These are phyloP conservation scores for Byssothecium circinans DNA, from an alignment of 2,329 filamentous ascomycete species.

Conservation along the genomic window DNA sequence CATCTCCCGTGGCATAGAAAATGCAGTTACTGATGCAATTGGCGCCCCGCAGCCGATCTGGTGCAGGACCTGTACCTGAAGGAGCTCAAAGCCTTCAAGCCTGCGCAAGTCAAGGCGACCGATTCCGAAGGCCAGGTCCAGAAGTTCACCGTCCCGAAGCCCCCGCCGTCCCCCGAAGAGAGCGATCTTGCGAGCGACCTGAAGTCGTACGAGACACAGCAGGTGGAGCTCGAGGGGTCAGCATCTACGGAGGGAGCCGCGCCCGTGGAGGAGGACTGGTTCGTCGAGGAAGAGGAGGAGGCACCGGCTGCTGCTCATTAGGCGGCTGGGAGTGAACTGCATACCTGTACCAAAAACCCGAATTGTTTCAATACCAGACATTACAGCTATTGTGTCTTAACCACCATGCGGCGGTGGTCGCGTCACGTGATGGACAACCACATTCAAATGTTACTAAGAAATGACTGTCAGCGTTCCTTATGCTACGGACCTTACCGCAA, in stretches of 20 bases:
- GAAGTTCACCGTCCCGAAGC: slow-evolving; percentile 77
- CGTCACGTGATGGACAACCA: neutral
- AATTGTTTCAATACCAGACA: slow-evolving; percentile 40
- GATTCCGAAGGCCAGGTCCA: slow-evolving; percentile 91
- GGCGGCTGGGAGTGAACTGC: slow-evolving; percentile 13
- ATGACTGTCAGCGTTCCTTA: neutral
- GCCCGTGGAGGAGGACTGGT: slow-evolving; percentile 66
- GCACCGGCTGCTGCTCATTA: slow-evolving; percentile 49
- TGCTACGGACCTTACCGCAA: too few species aligned
- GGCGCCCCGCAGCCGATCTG: slow-evolving; percentile 72
- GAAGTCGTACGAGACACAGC: slow-evolving; percentile 91
- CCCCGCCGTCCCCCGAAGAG: slow-evolving; percentile 90
- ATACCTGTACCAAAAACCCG: slow-evolving; percentile 39
- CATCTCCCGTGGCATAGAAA: slow-evolving; percentile 28
- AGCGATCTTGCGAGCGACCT: slow-evolving; percentile 87
- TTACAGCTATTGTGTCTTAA: slow-evolving; percentile 17
- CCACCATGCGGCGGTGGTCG: neutral
- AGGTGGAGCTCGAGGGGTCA: slow-evolving; percentile 92
- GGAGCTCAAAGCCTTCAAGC: slow-evolving; percentile 95
- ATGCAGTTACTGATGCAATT: slow-evolving; percentile 36
- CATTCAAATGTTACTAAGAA: neutral
- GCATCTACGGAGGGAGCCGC: slow-evolving; percentile 62
- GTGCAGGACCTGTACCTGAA: slow-evolving; percentile 97
- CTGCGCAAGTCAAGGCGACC: slow-evolving; percentile 75
- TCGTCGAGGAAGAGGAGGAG: slow-evolving; percentile 78